phyloP scores from a whole-genome alignment of 2,329 filamentous ascomycete species.

The Aspergillus fijiensis region DNA sequence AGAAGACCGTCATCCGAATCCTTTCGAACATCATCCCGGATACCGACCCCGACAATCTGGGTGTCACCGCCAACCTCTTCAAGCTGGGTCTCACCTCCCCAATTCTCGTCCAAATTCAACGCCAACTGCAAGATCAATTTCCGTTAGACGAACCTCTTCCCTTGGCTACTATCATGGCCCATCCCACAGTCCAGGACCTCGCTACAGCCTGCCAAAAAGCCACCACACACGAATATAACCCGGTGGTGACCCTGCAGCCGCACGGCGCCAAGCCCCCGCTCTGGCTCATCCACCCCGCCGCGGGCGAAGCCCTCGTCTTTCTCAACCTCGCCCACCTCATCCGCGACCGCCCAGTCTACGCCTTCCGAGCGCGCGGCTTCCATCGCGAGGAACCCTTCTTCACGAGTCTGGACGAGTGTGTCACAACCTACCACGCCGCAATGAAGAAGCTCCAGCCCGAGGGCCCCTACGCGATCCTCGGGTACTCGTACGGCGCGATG shows the following conservation, averaged over 20 bases:
- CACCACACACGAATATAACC: conserved; percentile 32
- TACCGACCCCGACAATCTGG: background rate
- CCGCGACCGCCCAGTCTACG: conserved; percentile 17
- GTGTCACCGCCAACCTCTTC: background rate
- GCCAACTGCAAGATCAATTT: background rate
- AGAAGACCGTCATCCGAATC: background rate
- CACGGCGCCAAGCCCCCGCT: conserved; percentile 31
- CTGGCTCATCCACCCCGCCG: conserved; percentile 41
- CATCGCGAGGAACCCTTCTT: conserved; percentile 39
- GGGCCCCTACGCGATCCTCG: conserved; percentile 54
- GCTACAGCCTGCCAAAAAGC: background rate
- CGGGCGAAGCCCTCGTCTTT: conserved; percentile 42
- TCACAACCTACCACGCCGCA: conserved; percentile 41
- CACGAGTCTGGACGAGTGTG: conserved; percentile 38
- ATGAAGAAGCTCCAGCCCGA: conserved; percentile 48
- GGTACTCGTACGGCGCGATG: conserved; percentile 53
- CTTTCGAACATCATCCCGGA: background rate
- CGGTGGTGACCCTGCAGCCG: conserved; percentile 31
- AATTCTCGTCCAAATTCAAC: background rate
- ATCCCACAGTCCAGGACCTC: conserved; percentile 47
- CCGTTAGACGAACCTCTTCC: background rate
- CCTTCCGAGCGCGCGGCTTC: conserved; percentile 19
- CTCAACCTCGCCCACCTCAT: conserved; percentile 27
- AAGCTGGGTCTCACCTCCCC: background rate
- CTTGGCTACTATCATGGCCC: background rate